Evolutionary conservation across 305 asterid species (phyloP), one percentile per base, ranked within the genome.

Genomic region (Salvia sclarea): DNA sequence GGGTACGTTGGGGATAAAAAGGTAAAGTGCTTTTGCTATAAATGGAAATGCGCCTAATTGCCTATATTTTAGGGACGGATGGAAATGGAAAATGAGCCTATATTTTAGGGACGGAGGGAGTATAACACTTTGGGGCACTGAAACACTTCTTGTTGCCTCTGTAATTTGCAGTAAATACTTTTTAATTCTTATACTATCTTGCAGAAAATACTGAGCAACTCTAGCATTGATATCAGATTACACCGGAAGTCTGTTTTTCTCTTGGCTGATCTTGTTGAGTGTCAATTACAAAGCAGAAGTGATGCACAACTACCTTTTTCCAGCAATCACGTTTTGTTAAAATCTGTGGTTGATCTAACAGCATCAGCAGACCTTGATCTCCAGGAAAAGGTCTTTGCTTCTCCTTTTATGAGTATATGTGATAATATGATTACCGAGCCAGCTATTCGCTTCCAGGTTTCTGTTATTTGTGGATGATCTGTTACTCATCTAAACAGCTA

Each of bases 201-300:
- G 78, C 88, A 88, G 96, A 80, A 77, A 53, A 75, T 88, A 66
- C 78, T 91, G 68, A 83, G 91, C 81, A 86, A 91, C 79, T 78
- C 91, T 47, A 85, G 80, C 67, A 64, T 60, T 61, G 97, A 88
- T 76, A 72, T 88, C 63, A 81, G 95, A 78, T 64, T 91, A 55
- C 92, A 16, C 68, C 84, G 83, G 81, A 91, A 87, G 77, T 78
- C 87, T 17, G 74, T 88, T 48, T 75, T 74, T 74, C 86, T 91
- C 30, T 81, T 91, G 77, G 84, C 91, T 54, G 95, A 85, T 76
- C 82, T 91, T 70, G 84, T 83, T 2, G 89, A 81, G 55, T 64
- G 48, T 72, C 95, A 80, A 54, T 31, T 84, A 76, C 87, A 82
- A 54, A 73, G 68, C 59, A 70, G 61, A 53, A 60, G 68, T 54